phyloP scores from a whole-genome alignment of 176 grass and related monocot species.

The Aegilops tauschii region DNA sequence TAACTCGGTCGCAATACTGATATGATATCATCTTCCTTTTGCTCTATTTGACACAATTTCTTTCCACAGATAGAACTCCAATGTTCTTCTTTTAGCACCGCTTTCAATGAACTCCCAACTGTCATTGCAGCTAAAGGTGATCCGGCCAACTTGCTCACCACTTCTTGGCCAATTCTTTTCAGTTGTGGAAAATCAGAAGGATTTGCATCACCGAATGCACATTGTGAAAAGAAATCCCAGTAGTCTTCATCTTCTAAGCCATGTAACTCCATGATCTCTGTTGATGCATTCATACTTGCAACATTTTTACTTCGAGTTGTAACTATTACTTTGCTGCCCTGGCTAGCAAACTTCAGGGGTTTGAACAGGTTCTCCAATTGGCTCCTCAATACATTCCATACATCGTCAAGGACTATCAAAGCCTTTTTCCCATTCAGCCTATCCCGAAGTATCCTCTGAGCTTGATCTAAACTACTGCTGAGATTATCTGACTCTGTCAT shows the following conservation, averaged over 20 bases:
- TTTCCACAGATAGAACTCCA: constrained; percentile 31
- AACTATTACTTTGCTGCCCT: constrained; percentile 36
- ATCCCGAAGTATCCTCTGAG: constrained; percentile 3
- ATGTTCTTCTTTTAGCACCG: constrained; percentile 12
- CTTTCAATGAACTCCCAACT: constrained; percentile 16
- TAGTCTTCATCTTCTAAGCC: constrained; percentile 37
- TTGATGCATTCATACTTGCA: constrained; percentile 28
- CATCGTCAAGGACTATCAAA: constrained; percentile 47
- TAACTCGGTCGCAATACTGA: constrained; percentile 49
- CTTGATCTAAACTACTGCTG: constrained; percentile 25
- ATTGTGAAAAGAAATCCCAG: constrained; percentile 4
- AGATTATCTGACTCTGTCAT: constrained; percentile 1
- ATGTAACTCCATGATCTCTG: constrained; percentile 13
- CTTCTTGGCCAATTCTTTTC: constrained; percentile 10
- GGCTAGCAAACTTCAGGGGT: constrained; percentile 17
- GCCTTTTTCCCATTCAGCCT: constrained; percentile 15
- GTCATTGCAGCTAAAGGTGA: constrained; percentile 50
- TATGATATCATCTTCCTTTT: constrained; percentile 47
- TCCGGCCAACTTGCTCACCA: constrained; percentile 33
- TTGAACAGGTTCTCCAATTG: constrained; percentile 28
- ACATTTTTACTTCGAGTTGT: constrained; percentile 38
- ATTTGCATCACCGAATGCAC: constrained; percentile 33
- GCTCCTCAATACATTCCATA: constrained; percentile 42
- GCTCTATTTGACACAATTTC: constrained; percentile 39
- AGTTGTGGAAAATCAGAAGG: constrained; percentile 16